phyloP scores from a whole-genome alignment of 768 basidiomycete genomes.

The Strobilomyces echinocephalus region DNA sequence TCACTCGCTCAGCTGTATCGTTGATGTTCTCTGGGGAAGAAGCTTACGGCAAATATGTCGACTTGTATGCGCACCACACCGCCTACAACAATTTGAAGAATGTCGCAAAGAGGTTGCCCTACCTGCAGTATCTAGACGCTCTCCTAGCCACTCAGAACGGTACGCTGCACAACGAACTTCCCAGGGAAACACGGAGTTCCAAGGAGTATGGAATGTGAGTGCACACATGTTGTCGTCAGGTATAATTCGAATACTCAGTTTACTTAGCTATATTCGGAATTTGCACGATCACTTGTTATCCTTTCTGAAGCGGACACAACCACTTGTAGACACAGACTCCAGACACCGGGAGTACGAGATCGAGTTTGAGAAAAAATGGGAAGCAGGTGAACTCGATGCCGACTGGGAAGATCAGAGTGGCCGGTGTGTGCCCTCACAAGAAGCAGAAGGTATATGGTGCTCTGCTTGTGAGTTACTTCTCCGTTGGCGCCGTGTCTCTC shows the following conservation, averaged over 20 bases:
- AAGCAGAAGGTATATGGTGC: constrained; percentile 83
- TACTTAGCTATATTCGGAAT: constrained; percentile 70
- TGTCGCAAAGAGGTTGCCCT: constrained; percentile 77
- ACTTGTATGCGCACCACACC: constrained; percentile 84
- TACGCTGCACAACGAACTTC: constrained; percentile 61
- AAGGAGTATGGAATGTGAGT: constrained; percentile 80
- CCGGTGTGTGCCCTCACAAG: constrained; percentile 40
- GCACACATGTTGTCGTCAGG: neutral
- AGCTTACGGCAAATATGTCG: constrained; percentile 89
- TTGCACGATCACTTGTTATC: constrained; percentile 82
- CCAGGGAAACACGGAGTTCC: constrained; percentile 59
- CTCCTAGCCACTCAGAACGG: constrained; percentile 62
- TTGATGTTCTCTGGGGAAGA: constrained; percentile 96
- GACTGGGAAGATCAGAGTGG: constrained; percentile 58
- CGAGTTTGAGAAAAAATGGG: constrained; percentile 81
- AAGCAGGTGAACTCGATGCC: constrained; percentile 62
- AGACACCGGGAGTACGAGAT: constrained; percentile 59
- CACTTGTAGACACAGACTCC: constrained; percentile 70
- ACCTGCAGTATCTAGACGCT: constrained; percentile 89
- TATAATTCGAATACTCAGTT: constrained; percentile 7
- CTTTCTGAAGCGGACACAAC: constrained; percentile 80
- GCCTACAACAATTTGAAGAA: constrained; percentile 87
- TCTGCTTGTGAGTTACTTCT: constrained; percentile 65
- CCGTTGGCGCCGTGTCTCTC: neutral
- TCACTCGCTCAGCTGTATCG: constrained; percentile 54